Conservation (phyloP, 2,329 filamentous ascomycete species). For the Torrubiella hemipterigena region DNA sequence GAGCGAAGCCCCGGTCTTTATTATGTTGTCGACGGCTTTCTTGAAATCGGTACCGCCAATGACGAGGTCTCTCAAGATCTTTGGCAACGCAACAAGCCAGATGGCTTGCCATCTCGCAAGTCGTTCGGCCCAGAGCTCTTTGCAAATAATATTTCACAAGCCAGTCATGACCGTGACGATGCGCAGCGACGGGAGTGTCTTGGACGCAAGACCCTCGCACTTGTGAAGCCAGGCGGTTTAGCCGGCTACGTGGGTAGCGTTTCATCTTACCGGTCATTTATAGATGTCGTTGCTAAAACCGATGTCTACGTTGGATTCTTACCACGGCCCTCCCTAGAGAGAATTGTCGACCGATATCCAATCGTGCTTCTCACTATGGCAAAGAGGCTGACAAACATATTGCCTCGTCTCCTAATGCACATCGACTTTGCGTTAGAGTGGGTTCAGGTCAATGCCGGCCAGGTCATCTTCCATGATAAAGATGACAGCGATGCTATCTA, state of each 20-base stretch:
- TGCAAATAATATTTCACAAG: too few relatives aligned
- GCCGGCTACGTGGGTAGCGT: slow-evolving; percentile 92
- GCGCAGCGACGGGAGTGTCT: slow-evolving; percentile 33
- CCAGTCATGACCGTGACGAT: slow-evolving; percentile 17
- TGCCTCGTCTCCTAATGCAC: slow-evolving; percentile 83
- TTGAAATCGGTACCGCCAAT: slow-evolving; percentile 77
- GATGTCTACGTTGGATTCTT: slow-evolving; percentile 97
- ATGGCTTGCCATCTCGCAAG: slow-evolving; percentile 11
- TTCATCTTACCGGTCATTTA: slow-evolving; percentile 90
- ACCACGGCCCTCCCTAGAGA: slow-evolving; percentile 71
- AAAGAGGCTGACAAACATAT: slow-evolving; percentile 78
- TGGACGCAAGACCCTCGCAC: slow-evolving; percentile 59
- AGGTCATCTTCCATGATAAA: slow-evolving; percentile 85
- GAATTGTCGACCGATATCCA: slow-evolving; percentile 86
- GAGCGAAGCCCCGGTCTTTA: slow-evolving; percentile 95
- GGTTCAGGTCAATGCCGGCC: slow-evolving; percentile 91
- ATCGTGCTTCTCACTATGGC: slow-evolving; percentile 92
- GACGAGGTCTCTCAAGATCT: slow-evolving; percentile 17
- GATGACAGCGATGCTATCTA: slow-evolving; percentile 98
- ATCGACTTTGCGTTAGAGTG: slow-evolving; percentile 98
- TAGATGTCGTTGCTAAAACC: slow-evolving; percentile 93
- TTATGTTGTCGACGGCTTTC: slow-evolving; percentile 93
- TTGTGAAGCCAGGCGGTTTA: slow-evolving; percentile 89
- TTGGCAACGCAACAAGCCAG: slow-evolving; percentile 9
- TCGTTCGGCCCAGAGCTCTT: too few relatives aligned